Evolutionary conservation across 2,329 filamentous ascomycete genomes (phyloP).

Genomic region (Teratosphaeria destructans): DNA sequence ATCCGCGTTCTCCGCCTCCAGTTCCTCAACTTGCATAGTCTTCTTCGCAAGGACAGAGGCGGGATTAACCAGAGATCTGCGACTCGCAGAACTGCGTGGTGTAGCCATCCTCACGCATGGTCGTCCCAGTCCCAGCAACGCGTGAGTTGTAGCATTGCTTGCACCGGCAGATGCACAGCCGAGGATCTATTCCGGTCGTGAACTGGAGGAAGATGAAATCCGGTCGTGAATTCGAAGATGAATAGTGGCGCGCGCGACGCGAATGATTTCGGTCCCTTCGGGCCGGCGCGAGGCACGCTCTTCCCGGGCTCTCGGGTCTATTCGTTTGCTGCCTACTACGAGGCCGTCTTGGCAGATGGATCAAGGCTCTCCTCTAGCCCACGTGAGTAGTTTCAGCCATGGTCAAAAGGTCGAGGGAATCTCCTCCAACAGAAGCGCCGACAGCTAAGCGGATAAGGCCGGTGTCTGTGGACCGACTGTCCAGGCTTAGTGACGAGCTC

Average conservation of each 20-base stretch:
- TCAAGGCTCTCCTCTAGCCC: background rate
- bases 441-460: conserved; percentile 38
- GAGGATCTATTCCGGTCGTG: background rate
- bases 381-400: conserved; percentile 4
- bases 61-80: background rate
- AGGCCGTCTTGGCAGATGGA: background rate
- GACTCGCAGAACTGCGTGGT: background rate
- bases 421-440: conserved; percentile 10
- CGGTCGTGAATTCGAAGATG: background rate
- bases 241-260: background rate
- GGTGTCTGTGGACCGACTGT: conserved; percentile 49
- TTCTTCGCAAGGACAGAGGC: background rate
- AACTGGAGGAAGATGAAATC: background rate
- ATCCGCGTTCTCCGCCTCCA: conserved; percentile 16
- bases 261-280: background rate
- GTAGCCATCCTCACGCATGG: background rate
- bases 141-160: background rate
- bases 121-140: background rate
- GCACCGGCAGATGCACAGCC: background rate
- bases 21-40: conserved; percentile 3
- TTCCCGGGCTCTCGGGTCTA: background rate
- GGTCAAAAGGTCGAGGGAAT: conserved; percentile 30
- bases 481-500: conserved; percentile 74
- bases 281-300: background rate
- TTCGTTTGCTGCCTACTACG: background rate